Evolutionary conservation across 2,329 filamentous ascomycete species (phyloP).

Genomic region (Stagonosporopsis tanaceti): DNA sequence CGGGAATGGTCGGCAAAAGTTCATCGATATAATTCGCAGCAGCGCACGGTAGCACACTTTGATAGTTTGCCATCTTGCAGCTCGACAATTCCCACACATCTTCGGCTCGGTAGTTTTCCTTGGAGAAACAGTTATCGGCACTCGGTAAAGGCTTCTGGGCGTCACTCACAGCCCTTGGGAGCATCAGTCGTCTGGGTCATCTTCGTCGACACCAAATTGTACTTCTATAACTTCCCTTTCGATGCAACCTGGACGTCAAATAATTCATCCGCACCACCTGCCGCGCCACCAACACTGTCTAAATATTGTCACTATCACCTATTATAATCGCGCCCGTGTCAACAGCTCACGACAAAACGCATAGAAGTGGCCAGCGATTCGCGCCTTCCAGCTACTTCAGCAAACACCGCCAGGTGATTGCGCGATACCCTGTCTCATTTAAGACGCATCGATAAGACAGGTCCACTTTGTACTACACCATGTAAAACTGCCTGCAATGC

Average conservation of each 20-base stretch:
- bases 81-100: conserved; percentile 46
- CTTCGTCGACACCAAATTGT: conserved; percentile 53
- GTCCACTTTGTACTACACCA: conserved; percentile 20
- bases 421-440: conserved; percentile 25
- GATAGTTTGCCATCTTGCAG: conserved; percentile 45
- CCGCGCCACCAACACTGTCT: conserved; percentile 47
- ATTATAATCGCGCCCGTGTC: conserved; percentile 41
- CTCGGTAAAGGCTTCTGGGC: conserved; percentile 50
- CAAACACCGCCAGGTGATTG: conserved; percentile 32
- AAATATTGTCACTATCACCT: conserved; percentile 46
- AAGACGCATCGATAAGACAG: conserved; percentile 17
- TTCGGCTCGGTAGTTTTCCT: conserved; percentile 54
- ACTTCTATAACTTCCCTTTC: conserved; percentile 52
- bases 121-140: conserved; percentile 50
- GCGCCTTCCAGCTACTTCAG: conserved; percentile 32
- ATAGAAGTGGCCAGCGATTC: conserved; percentile 35
- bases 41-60: conserved; percentile 45
- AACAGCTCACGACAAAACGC: conserved; percentile 36
- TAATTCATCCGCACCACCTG: conserved; percentile 48
- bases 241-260: conserved; percentile 48
- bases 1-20: conserved; percentile 52
- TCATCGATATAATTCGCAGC: conserved; percentile 48
- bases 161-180: conserved; percentile 44
- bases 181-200: conserved; percentile 49
- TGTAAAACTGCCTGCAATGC: conserved; percentile 10